These are phyloP conservation scores for Gnaphalium uliginosum DNA, from an alignment of 129 eudicot genomes.

Conservation along the genomic window DNA sequence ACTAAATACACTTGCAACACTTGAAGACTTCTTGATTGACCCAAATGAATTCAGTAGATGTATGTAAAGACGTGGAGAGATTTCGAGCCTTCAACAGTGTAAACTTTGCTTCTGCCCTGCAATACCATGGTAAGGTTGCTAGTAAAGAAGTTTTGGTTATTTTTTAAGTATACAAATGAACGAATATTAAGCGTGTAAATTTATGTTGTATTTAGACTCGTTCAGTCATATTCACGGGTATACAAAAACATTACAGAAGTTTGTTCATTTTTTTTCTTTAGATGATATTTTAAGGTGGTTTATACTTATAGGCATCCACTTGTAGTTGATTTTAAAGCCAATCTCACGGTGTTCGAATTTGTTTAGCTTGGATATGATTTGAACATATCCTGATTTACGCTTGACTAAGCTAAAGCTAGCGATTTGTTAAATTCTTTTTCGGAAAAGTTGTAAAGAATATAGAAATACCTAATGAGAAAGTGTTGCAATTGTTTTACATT, in stretches of 20 bases:
- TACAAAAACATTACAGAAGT: conserved; percentile 11
- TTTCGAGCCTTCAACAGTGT: neutral
- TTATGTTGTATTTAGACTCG: conserved; percentile 3
- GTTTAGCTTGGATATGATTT: neutral
- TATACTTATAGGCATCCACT: neutral
- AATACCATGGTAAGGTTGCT: conserved; percentile 1
- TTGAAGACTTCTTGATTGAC: conserved; percentile 74
- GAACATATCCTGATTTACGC: neutral
- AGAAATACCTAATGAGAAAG: neutral
- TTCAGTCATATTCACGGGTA: conserved; percentile 11
- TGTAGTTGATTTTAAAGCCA: neutral
- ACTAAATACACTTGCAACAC: conserved; percentile 69
- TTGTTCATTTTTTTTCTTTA: neutral
- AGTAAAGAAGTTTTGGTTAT: conserved; percentile 20
- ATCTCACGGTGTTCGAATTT: neutral
- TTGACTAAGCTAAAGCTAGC: neutral
- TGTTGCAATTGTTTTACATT: neutral
- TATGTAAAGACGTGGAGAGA: conserved; percentile 13
- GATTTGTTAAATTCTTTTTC: neutral
- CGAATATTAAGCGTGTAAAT: conserved; percentile 17
- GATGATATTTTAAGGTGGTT: neutral
- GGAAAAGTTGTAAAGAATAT: neutral
- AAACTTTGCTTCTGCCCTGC: conserved; percentile 13
- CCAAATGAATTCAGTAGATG: conserved; percentile 31
- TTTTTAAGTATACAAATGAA: conserved; percentile 1